Evolutionary conservation across 2,329 filamentous ascomycete genomes (phyloP).

Genomic region (Cladosporium sp.): DNA sequence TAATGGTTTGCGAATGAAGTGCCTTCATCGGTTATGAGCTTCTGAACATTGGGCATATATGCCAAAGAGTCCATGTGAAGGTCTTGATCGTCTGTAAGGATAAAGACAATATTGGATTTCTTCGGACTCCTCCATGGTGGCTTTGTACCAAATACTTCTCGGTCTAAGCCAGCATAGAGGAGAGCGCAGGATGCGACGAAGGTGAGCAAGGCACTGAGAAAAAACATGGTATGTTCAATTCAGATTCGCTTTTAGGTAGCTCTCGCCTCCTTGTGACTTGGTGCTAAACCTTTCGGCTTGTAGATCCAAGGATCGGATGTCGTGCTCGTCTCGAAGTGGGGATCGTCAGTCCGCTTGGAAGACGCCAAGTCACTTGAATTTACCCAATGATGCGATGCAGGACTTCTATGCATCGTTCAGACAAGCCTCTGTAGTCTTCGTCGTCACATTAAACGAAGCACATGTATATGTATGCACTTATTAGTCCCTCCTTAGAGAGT

Average conservation of each 20-base stretch:
- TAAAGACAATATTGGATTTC: slow-evolving; percentile 59
- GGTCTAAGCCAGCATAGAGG: not conserved
- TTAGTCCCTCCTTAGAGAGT: no score
- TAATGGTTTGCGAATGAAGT: slow-evolving; percentile 59
- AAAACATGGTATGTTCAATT: not conserved
- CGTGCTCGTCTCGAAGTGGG: not conserved
- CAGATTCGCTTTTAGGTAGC: not conserved
- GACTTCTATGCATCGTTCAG: no score
- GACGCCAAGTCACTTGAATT: no score
- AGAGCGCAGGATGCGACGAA: not conserved
- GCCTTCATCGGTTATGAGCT: slow-evolving; percentile 18
- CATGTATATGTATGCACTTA: no score
- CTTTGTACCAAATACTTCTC: not conserved
- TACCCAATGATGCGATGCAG: no score
- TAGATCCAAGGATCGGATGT: not conserved
- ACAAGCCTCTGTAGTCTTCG: no score
- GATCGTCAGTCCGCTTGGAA: not conserved
- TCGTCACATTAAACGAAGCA: no score
- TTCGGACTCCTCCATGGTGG: slow-evolving; percentile 12
- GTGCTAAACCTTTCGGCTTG: not conserved
- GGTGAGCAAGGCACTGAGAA: not conserved
- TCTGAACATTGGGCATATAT: slow-evolving; percentile 54
- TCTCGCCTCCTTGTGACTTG: not conserved
- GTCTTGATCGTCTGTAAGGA: slow-evolving; percentile 67
- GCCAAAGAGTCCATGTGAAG: slow-evolving; percentile 56